These are phyloP conservation scores for Geosmithia flava DNA, from an alignment of 2,329 filamentous ascomycete species.

Conservation along the genomic window DNA sequence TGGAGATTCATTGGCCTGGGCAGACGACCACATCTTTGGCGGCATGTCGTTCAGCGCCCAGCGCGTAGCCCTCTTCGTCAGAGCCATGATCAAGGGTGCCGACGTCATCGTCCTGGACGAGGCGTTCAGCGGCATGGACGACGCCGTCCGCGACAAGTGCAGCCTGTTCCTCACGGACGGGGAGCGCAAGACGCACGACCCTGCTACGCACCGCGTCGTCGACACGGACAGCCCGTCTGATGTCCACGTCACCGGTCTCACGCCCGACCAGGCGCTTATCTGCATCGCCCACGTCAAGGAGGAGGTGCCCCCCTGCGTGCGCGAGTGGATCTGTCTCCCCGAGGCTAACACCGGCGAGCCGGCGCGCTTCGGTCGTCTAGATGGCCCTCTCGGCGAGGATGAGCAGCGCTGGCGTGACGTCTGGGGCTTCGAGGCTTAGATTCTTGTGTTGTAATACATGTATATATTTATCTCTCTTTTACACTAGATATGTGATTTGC, in stretches of 20 bases:
- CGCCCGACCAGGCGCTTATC: constrained; percentile 66
- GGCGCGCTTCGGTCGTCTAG: constrained; percentile 52
- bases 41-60: constrained; percentile 71
- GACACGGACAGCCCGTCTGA: constrained; percentile 25
- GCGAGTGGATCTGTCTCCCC: constrained; percentile 79
- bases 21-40: constrained; percentile 55
- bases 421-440: constrained; percentile 33
- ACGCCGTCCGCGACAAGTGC: constrained; percentile 73
- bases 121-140: constrained; percentile 78
- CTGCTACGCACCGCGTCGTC: constrained; percentile 20
- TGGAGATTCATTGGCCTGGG: constrained; percentile 43
- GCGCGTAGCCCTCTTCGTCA: constrained; percentile 72
- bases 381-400: constrained; percentile 46
- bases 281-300: constrained; percentile 85
- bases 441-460: background rate
- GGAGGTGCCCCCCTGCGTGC: constrained; percentile 73
- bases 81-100: constrained; percentile 67
- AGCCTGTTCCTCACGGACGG: constrained; percentile 64
- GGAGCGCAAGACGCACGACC: constrained; percentile 29
- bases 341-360: constrained; percentile 51
- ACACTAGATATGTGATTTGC: too few relatives aligned
- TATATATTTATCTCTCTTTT: background rate
- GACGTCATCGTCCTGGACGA: constrained; percentile 81
- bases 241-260: constrained; percentile 49
- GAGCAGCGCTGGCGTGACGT: constrained; percentile 51